Percentiles rank a stretch among this genome's conserved stretches.
Evolutionary conservation across 495 filamentous ascomycete genomes (phyloP).

Genomic region (Glutinoglossum americanum): DNA sequence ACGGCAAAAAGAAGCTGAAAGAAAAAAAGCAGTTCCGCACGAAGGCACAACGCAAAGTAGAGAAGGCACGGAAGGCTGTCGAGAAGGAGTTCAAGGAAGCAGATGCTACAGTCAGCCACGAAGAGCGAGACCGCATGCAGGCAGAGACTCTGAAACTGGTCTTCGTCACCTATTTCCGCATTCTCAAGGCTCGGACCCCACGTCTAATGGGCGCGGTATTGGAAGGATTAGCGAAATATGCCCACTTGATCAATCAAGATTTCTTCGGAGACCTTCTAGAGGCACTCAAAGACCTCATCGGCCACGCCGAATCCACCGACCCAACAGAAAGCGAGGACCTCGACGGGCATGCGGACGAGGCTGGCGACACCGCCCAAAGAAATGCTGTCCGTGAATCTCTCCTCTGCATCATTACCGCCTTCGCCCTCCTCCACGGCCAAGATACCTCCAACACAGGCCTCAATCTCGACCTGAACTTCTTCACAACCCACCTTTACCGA

Average conservation of each 20-base stretch:
- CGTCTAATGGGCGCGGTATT: slow-evolving; percentile 83
- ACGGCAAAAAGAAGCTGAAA: slow-evolving; percentile 24
- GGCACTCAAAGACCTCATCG: slow-evolving; percentile 76
- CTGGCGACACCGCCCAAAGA: slow-evolving; percentile 21
- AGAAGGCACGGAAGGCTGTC: slow-evolving; percentile 63
- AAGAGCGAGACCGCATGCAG: slow-evolving; percentile 81
- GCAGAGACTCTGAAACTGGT: slow-evolving; percentile 88
- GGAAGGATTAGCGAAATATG: slow-evolving; percentile 78
- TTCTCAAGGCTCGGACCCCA: slow-evolving; percentile 58
- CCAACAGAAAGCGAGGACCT: slow-evolving; percentile 16
- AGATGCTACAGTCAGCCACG: slow-evolving; percentile 72
- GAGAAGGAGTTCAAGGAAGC: slow-evolving; percentile 89
- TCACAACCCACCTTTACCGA: slow-evolving; percentile 79
- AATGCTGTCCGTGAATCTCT: slow-evolving; percentile 55
- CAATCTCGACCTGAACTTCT: slow-evolving; percentile 81
- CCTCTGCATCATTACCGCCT: slow-evolving; percentile 90
- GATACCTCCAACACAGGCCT: slow-evolving; percentile 40
- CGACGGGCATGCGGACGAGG: slow-evolving; percentile 21
- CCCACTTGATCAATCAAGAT: slow-evolving; percentile 91
- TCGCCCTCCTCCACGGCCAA: slow-evolving; percentile 80
- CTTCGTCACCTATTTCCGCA: slow-evolving; percentile 84
- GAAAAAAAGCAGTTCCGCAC: slow-evolving; percentile 55
- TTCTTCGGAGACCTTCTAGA: slow-evolving; percentile 95
- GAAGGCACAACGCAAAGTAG: slow-evolving; percentile 48
- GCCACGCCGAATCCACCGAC: slow-evolving; percentile 29